Percentiles rank a stretch among this genome's conserved stretches.
phyloP scores from a whole-genome alignment of 1,284 basidiomycete species.

The Takashimella tepidaria region DNA sequence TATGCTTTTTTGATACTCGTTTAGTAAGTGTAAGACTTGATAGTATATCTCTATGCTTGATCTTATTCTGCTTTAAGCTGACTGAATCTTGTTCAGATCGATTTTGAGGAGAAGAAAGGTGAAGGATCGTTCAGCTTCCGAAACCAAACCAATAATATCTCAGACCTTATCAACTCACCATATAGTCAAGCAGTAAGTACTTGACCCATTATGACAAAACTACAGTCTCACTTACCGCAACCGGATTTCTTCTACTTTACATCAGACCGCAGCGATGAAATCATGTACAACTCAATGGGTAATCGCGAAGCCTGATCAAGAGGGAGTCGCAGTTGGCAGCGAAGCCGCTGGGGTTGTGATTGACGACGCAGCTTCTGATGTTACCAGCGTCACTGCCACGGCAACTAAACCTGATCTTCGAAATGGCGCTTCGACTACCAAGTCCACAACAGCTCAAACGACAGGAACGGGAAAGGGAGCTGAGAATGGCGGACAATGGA shows the following conservation, averaged over 20 bases:
- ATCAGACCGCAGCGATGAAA: constrained; percentile 75
- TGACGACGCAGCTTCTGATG: background rate
- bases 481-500: background rate
- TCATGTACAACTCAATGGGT: constrained; percentile 67
- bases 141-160: constrained; percentile 39
- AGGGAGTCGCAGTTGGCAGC: background rate
- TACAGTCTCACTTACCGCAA: background rate
- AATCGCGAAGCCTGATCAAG: background rate
- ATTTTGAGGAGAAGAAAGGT: constrained; percentile 70
- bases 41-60: too few relatives aligned
- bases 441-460: background rate
- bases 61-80: too few relatives aligned
- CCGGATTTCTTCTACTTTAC: constrained; percentile 4
- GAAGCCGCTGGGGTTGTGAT: background rate
- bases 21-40: constrained; percentile 64
- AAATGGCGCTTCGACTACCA: background rate
- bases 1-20: constrained; percentile 89
- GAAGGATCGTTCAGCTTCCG: constrained; percentile 25
- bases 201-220: too few relatives aligned
- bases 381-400: background rate
- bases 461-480: background rate
- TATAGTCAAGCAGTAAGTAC: constrained; percentile 42
- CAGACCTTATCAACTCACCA: constrained; percentile 43
- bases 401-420: background rate
- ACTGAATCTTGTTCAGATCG: constrained; percentile 58